phyloP scores from a whole-genome alignment of 192 early-diverging fungal genomes.

The Diversispora eburnea region DNA sequence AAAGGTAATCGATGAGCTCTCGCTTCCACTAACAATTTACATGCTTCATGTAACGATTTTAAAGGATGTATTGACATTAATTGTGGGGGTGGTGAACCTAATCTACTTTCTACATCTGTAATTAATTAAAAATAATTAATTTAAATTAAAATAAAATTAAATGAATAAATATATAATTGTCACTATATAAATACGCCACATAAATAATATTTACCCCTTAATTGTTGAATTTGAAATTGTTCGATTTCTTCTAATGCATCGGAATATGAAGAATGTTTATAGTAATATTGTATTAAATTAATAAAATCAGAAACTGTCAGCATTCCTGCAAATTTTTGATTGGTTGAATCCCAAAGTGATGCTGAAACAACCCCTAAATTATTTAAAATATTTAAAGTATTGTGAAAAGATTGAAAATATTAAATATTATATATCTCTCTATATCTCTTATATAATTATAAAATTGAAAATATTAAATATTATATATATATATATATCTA shows the following conservation, averaged over 20 bases:
- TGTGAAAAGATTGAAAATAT: background rate
- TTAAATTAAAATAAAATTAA: constrained; percentile 25
- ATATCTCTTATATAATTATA: background rate
- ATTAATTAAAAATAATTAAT: background rate
- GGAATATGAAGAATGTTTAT: constrained; percentile 71
- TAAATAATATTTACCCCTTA: constrained; percentile 50
- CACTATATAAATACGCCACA: too few relatives aligned
- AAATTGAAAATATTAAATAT: too few relatives aligned
- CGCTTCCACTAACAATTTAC: constrained; percentile 71
- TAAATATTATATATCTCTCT: too few relatives aligned
- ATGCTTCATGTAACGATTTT: constrained; percentile 82
- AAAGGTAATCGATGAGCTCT: constrained; percentile 86
- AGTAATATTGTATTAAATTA: constrained; percentile 90
- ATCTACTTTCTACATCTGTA: constrained; percentile 58
- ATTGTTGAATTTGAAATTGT: constrained; percentile 62
- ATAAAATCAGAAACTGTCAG: constrained; percentile 95
- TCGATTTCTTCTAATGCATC: constrained; percentile 88
- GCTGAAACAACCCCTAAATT: constrained; percentile 84
- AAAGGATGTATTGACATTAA: constrained; percentile 82
- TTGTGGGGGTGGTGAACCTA: constrained; percentile 58
- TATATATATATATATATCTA: too few relatives aligned
- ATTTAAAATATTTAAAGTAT: constrained; percentile 15
- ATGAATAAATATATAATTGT: too few relatives aligned
- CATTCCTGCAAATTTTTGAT: constrained; percentile 88
- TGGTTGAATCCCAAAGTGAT: constrained; percentile 81